Base-by-base conservation (phyloP, 495 filamentous ascomycete genomes). In the Hypoxylon crocopeplum region DNA sequence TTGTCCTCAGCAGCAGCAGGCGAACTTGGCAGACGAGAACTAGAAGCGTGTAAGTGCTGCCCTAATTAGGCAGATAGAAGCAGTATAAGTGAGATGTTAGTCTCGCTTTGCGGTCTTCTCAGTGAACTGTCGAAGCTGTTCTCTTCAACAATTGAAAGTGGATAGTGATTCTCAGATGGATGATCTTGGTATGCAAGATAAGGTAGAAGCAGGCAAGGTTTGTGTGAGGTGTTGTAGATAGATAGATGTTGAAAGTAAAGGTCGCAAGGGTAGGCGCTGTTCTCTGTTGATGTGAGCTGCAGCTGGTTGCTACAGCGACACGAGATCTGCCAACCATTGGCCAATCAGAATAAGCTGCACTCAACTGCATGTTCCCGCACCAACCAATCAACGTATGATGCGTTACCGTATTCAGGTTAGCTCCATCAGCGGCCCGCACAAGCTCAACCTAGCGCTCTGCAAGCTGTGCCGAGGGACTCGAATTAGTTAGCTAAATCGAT, bases 1-100 rank as follows among this genome's bases (percentile, higher is more conserved):
- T 74, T 62, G 69, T 75, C 64, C 71, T 78, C 78, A 79, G 76
- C 69, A 74, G 64, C 62, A 66, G 65, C 42, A 52, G 52, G 55
- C 63, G 66, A 75, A 71, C 71, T 69, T 68, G 62, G 68, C 64
- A 68, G 56, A 51, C 54, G 60, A 66, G 45, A 69, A 62, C 65
- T 67, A 58, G 69, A 50, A 58, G 45, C 8, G 20, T 63, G 61
- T 62, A 61, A 67, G 64, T 63, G 33, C 22, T 56, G 53, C 62
- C 61, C 42, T 59, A 21, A 24, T 68, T 58, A 59, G 59, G 56
- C 53, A 45, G 51, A 56, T 54, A 16, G 24, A 21, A 29, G n/a
- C 7, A 21, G 39, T 48, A 30, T 52, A 17, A 10, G 48, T 25
- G 37, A 54, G 60, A 42, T 22, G 45, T 22, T 21, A 25, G 52